phyloP scores from a whole-genome alignment of 1,284 basidiomycete species.

The Gomphus bonarii region DNA sequence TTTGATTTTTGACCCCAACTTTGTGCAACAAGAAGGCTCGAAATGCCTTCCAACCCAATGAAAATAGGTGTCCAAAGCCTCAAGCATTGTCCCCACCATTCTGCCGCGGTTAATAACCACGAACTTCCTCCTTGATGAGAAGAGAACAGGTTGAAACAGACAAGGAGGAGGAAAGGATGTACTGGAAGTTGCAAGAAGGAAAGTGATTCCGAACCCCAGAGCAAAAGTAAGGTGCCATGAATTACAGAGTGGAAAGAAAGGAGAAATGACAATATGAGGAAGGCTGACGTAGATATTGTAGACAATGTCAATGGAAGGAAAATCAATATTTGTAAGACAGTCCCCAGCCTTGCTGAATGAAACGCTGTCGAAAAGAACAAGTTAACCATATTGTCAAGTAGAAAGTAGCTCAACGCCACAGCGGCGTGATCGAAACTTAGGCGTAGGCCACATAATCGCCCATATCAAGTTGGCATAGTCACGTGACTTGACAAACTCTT shows the following conservation, averaged over 20 bases:
- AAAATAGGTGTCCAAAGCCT: slow-evolving; percentile 68
- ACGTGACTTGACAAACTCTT: too few species aligned
- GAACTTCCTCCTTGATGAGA: slow-evolving; percentile 43
- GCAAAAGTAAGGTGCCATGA: slow-evolving; percentile 58
- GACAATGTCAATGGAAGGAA: slow-evolving; percentile 76
- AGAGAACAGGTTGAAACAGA: slow-evolving; percentile 73
- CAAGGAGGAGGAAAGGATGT: slow-evolving; percentile 70
- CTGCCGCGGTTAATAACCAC: slow-evolving; percentile 39
- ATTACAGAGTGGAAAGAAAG: slow-evolving; percentile 65
- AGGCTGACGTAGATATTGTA: slow-evolving; percentile 68
- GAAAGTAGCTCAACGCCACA: neutral
- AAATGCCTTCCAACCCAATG: slow-evolving; percentile 74
- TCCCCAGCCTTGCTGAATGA: slow-evolving; percentile 21
- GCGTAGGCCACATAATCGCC: neutral
- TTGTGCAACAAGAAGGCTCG: slow-evolving; percentile 72
- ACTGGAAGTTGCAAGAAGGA: slow-evolving; percentile 70
- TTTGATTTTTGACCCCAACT: slow-evolving; percentile 67
- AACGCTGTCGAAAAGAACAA: slow-evolving; percentile 3
- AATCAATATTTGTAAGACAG: slow-evolving; percentile 69
- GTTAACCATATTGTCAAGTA: neutral
- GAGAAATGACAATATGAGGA: slow-evolving; percentile 72
- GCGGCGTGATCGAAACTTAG: neutral
- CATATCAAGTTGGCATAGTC: neutral
- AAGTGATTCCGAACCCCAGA: slow-evolving; percentile 57
- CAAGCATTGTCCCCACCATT: slow-evolving; percentile 65